phyloP scores from a whole-genome alignment of 78 protist species.

The Tieghemostelium lacteum region DNA sequence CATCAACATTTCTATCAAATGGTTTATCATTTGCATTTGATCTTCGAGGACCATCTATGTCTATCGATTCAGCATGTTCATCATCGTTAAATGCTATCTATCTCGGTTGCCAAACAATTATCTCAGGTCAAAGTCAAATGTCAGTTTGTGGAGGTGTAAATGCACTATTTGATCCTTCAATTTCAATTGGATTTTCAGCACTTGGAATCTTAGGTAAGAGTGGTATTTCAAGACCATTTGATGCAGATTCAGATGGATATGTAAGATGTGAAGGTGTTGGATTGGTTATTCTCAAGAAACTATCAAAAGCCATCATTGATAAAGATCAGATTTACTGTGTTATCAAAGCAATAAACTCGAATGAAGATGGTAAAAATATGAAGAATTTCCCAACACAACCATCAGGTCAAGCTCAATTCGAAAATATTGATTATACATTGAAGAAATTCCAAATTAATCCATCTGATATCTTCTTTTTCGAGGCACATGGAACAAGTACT shows the following conservation, averaged over 20 bases:
- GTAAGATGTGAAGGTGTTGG: constrained; percentile 91
- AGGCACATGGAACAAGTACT: constrained; percentile 94
- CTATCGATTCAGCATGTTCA: constrained; percentile 94
- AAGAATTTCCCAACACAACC: constrained; percentile 81
- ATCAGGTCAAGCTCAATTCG: constrained; percentile 77
- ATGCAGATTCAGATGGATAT: constrained; percentile 91
- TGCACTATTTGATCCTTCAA: constrained; percentile 65
- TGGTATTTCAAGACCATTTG: constrained; percentile 88
- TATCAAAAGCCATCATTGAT: constrained; percentile 8
- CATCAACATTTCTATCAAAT: constrained; percentile 71
- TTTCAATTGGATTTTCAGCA: constrained; percentile 15
- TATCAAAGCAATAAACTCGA: constrained; percentile 71
- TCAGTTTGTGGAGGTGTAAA: constrained; percentile 91
- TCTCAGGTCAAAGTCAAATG: constrained; percentile 75
- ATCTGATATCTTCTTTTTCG: constrained; percentile 66
- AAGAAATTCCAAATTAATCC: constrained; percentile 4
- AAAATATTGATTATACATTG: constrained; percentile 69
- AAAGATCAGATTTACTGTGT: constrained; percentile 76
- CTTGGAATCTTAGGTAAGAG: constrained; percentile 75
- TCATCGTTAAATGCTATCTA: constrained; percentile 88
- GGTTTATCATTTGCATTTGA: constrained; percentile 87
- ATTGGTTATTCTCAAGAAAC: constrained; percentile 55
- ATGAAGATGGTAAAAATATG: constrained; percentile 84
- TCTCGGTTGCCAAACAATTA: constrained; percentile 77
- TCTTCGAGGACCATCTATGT: constrained; percentile 89